Evolutionary conservation across 805 yeast genomes (phyloP).

Genomic region (Metschnikowia reukaufii): DNA sequence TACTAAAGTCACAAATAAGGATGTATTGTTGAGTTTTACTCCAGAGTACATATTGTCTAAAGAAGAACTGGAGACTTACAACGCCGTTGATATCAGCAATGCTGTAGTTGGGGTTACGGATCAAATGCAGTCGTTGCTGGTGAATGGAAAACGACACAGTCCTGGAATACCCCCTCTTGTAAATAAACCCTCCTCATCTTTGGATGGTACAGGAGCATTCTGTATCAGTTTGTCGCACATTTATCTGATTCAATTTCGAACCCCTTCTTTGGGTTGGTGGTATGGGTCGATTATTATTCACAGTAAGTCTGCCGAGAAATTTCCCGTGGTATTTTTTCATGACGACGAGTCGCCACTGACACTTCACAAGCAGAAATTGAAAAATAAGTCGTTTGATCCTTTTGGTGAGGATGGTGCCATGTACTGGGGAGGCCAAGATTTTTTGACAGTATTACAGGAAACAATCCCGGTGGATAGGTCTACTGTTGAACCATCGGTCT

Average conservation of each 20-base stretch:
- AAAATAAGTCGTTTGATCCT: slow-evolving; percentile 70
- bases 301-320: slow-evolving; percentile 61
- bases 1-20: slow-evolving; percentile 46
- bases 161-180: slow-evolving; percentile 30
- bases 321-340: slow-evolving; percentile 90
- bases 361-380: slow-evolving; percentile 53
- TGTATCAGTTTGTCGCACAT: slow-evolving; percentile 57
- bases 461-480: slow-evolving; percentile 67
- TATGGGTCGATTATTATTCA: slow-evolving; percentile 81
- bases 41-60: slow-evolving; percentile 53
- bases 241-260: slow-evolving; percentile 79
- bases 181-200: slow-evolving; percentile 50
- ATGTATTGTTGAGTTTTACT: slow-evolving; percentile 64
- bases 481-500: slow-evolving; percentile 67
- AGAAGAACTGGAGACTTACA: slow-evolving; percentile 47
- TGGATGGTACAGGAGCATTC: slow-evolving; percentile 49
- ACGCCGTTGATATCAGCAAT: slow-evolving; percentile 47
- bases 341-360: slow-evolving; percentile 86
- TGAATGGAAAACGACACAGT: slow-evolving; percentile 16
- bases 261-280: slow-evolving; percentile 89
- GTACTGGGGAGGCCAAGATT: slow-evolving; percentile 92
- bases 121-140: slow-evolving; percentile 24
- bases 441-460: slow-evolving; percentile 53
- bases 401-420: slow-evolving; percentile 55
- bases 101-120: slow-evolving; percentile 21